Evolutionary conservation across 495 filamentous ascomycete genomes (phyloP).

Genomic region (Beverwykella pulmonaria): DNA sequence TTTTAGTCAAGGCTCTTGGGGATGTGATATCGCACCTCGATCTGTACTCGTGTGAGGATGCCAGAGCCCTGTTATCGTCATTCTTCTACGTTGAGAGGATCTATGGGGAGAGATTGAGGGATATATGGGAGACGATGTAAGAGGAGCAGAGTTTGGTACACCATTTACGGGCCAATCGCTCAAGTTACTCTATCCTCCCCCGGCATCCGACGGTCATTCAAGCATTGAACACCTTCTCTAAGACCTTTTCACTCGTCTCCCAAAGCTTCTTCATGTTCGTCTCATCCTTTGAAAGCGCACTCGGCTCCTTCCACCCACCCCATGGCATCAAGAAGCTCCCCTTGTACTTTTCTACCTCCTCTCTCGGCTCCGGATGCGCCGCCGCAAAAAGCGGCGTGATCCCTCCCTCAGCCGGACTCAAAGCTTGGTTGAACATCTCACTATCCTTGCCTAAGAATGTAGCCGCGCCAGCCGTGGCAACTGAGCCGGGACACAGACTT

Average conservation of each 20-base stretch:
- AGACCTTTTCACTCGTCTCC: conserved; percentile 21
- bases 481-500: conserved; percentile 28
- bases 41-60: neutral
- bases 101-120: neutral
- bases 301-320: conserved; percentile 21
- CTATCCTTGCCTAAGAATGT: neutral
- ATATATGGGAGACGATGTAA: neutral
- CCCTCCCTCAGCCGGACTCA: conserved; percentile 20
- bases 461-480: conserved; percentile 12
- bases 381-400: conserved; percentile 33
- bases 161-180: too few species aligned
- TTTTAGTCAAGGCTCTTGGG: neutral
- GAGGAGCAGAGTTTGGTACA: neutral
- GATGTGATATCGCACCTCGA: neutral
- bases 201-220: neutral
- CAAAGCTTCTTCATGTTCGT: conserved; percentile 20
- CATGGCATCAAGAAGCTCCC: conserved; percentile 27
- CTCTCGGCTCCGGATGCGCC: conserved; percentile 24
- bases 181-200: too few species aligned
- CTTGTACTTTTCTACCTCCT: conserved; percentile 21
- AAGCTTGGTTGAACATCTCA: neutral
- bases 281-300: conserved; percentile 11
- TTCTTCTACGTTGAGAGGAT: conserved; percentile 2
- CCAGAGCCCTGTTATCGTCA: neutral
- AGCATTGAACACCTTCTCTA: neutral